Conservation (phyloP, 192 early-diverging fungal species). For the Backusella luteola region DNA sequence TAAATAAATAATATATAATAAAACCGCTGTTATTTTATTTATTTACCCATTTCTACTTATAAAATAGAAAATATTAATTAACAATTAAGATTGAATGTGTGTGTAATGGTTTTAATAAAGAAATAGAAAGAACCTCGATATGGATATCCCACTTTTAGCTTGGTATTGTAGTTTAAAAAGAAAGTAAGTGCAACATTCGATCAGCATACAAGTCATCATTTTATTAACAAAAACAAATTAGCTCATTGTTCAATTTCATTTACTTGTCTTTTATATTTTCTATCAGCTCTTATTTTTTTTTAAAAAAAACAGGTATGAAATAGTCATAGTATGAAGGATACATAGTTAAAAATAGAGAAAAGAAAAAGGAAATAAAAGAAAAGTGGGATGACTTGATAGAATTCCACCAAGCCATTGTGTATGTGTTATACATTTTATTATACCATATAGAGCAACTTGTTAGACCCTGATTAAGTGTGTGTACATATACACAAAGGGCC, state of each 20-base stretch:
- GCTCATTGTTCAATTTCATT: neutral
- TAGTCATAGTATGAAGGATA: neutral
- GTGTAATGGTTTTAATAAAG: too few species aligned
- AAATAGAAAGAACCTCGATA: too few species aligned
- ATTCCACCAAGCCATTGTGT: neutral
- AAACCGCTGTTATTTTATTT: too few species aligned
- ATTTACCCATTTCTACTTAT: too few species aligned
- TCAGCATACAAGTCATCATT: too few species aligned
- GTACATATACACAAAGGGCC: neutral
- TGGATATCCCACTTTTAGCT: too few species aligned
- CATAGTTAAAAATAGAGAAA: neutral
- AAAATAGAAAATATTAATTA: too few species aligned
- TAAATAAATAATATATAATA: neutral
- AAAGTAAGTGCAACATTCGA: too few species aligned
- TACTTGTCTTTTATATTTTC: neutral
- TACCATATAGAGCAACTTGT: neutral
- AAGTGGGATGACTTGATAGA: neutral
- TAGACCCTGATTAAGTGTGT: neutral
- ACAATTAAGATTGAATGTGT: too few species aligned
- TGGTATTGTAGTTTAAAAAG: too few species aligned
- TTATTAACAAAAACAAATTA: too few species aligned
- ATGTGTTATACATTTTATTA: neutral
- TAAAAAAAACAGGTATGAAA: neutral
- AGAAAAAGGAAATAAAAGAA: neutral
- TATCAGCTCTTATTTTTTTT: neutral